A percentile compares a stretch with the other conserved stretches of the same genome.
phyloP scores from a whole-genome alignment of 148 eudicot species.

The Amaranthus cruentus region DNA sequence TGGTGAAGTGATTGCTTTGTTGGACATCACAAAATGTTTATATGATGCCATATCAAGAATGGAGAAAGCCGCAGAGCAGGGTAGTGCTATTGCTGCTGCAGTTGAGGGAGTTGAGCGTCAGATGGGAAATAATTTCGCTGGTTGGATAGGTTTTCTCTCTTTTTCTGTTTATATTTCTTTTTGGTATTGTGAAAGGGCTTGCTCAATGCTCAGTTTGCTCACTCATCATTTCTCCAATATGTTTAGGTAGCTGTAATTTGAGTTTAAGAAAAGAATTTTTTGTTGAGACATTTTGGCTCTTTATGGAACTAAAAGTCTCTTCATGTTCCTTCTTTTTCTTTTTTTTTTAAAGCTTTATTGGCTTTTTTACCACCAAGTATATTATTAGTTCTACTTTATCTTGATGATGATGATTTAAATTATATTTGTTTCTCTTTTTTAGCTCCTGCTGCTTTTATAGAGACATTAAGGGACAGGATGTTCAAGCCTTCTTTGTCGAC shows the following conservation, averaged over 20 bases:
- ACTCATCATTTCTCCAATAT: neutral
- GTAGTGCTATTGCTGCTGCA: constrained; percentile 96
- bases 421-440: constrained; percentile 17
- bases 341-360: neutral
- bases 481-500: constrained; percentile 91
- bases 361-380: neutral
- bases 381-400: neutral
- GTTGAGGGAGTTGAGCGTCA: constrained; percentile 96
- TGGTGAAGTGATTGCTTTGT: constrained; percentile 91
- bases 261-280: no score
- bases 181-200: neutral
- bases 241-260: neutral
- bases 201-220: neutral
- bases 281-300: no score
- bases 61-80: constrained; percentile 99
- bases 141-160: constrained; percentile 34
- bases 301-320: no score
- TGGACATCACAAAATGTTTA: constrained; percentile 96
- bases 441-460: constrained; percentile 89
- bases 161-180: neutral
- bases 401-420: neutral
- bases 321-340: neutral
- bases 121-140: constrained; percentile 74
- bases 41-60: constrained; percentile 94
- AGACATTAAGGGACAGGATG: constrained; percentile 88